These are phyloP conservation scores for Kwoniella dejecticola DNA, from an alignment of 768 basidiomycete genomes.

Conservation along the genomic window DNA sequence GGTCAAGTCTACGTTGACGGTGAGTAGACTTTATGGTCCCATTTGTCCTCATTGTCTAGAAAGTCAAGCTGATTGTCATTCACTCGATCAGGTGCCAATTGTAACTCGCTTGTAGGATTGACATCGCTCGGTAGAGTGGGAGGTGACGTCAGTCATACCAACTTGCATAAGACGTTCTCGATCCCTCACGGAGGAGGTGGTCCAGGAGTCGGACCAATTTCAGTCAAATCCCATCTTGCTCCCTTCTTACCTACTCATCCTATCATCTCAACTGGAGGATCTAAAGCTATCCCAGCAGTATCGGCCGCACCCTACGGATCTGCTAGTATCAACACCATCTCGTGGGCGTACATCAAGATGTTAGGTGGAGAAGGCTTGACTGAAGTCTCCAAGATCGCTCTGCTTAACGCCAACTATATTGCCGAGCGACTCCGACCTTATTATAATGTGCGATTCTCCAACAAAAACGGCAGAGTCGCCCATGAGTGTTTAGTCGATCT, in stretches of 20 bases:
- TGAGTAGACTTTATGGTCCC: too few species aligned
- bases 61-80: neutral
- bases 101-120: conserved; percentile 89
- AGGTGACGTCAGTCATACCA: conserved; percentile 96
- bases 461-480: conserved; percentile 86
- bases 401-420: conserved; percentile 97
- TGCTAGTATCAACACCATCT: conserved; percentile 91
- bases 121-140: conserved; percentile 89
- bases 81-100: too few species aligned
- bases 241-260: conserved; percentile 94
- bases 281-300: conserved; percentile 79
- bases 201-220: conserved; percentile 95
- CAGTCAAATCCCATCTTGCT: conserved; percentile 86
- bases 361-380: conserved; percentile 89
- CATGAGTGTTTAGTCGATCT: conserved; percentile 95
- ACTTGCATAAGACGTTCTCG: conserved; percentile 92
- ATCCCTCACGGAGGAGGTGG: conserved; percentile 99
- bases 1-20: conserved; percentile 98
- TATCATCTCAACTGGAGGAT: conserved; percentile 64
- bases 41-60: neutral
- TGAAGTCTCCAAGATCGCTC: conserved; percentile 79
- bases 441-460: conserved; percentile 86
- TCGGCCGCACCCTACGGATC: conserved; percentile 92
- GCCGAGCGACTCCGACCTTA: conserved; percentile 79
- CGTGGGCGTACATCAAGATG: conserved; percentile 99